phyloP scores from a whole-genome alignment of 768 basidiomycete genomes.

The Strobilomyces confusus region DNA sequence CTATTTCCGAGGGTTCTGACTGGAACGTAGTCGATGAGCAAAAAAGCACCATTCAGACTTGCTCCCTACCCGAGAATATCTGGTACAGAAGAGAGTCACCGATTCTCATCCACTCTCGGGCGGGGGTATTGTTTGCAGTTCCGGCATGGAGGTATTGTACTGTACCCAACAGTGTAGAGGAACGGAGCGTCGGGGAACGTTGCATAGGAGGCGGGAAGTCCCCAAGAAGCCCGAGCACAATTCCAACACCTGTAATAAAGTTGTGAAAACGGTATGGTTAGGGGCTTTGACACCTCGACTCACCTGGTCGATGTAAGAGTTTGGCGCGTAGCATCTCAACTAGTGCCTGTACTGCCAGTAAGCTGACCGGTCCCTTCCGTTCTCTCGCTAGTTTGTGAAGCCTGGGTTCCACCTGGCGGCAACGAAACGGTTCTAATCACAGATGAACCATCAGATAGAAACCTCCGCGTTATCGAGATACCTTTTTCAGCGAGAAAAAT shows the following conservation, averaged over 20 bases:
- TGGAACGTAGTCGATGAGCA: neutral
- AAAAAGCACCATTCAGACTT: neutral
- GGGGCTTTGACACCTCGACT: neutral
- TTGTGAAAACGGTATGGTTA: neutral
- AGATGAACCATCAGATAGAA: neutral
- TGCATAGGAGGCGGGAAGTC: neutral
- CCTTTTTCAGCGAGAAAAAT: slow-evolving; percentile 4
- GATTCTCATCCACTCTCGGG: slow-evolving; percentile 7
- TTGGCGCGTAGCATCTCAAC: slow-evolving; percentile 12
- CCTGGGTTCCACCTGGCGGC: neutral
- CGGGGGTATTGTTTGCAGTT: neutral
- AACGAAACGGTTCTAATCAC: neutral
- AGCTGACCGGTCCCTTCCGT: slow-evolving; percentile 8
- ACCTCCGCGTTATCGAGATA: neutral
- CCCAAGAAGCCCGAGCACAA: neutral
- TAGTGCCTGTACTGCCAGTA: slow-evolving; percentile 20
- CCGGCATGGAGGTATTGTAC: slow-evolving; percentile 4
- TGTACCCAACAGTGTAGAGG: neutral
- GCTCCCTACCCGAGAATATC: slow-evolving; percentile 1
- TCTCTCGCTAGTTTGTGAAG: slow-evolving; percentile 3
- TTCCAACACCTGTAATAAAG: neutral
- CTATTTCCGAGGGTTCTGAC: slow-evolving; percentile 1
- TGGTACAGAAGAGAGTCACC: slow-evolving; percentile 7
- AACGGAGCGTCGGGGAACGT: slow-evolving; percentile 7
- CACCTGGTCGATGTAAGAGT: slow-evolving; percentile 10